Conservation (phyloP, 2,329 filamentous ascomycete species). For the Chrysoporthe puriensis region DNA sequence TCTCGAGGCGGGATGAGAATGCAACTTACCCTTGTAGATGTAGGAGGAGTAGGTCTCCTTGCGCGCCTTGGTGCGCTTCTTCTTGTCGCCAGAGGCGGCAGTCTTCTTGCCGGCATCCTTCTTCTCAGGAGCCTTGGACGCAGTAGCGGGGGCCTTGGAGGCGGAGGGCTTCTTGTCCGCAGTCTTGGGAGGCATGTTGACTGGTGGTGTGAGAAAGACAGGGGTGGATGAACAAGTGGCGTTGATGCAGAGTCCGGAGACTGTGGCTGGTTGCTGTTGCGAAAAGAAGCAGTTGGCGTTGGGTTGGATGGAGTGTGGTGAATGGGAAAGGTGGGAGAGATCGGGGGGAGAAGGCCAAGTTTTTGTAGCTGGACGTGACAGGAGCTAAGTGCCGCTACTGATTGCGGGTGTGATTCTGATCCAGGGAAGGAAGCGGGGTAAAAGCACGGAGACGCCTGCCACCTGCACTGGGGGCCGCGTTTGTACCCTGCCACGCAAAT, state of each 20-base stretch:
- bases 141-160: slow-evolving; percentile 87
- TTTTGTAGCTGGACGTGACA: slow-evolving; percentile 65
- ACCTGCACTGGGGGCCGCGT: not conserved
- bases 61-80: slow-evolving; percentile 99
- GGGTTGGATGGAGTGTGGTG: slow-evolving; percentile 50
- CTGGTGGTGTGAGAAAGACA: slow-evolving; percentile 21
- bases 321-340: slow-evolving; percentile 48
- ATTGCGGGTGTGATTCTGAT: slow-evolving; percentile 47
- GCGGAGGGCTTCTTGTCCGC: slow-evolving; percentile 99
- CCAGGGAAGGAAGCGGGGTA: slow-evolving; percentile 13
- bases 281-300: slow-evolving; percentile 37
- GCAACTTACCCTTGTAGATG: slow-evolving; percentile 94
- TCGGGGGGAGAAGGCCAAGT: slow-evolving; percentile 54
- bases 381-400: slow-evolving; percentile 55
- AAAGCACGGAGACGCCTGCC: not conserved
- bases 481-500: not conserved
- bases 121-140: slow-evolving; percentile 79
- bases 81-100: slow-evolving; percentile 94
- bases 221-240: slow-evolving; percentile 31
- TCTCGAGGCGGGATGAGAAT: slow-evolving; percentile 20
- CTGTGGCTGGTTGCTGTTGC: slow-evolving; percentile 30
- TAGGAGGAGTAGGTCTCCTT: slow-evolving; percentile 99
- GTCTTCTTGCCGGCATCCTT: slow-evolving; percentile 99
- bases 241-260: slow-evolving; percentile 33
- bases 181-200: slow-evolving; percentile 95